Evolutionary conservation across 2,329 filamentous ascomycete species (phyloP).

Genomic region (Coniosporium tulheliwenetii): DNA sequence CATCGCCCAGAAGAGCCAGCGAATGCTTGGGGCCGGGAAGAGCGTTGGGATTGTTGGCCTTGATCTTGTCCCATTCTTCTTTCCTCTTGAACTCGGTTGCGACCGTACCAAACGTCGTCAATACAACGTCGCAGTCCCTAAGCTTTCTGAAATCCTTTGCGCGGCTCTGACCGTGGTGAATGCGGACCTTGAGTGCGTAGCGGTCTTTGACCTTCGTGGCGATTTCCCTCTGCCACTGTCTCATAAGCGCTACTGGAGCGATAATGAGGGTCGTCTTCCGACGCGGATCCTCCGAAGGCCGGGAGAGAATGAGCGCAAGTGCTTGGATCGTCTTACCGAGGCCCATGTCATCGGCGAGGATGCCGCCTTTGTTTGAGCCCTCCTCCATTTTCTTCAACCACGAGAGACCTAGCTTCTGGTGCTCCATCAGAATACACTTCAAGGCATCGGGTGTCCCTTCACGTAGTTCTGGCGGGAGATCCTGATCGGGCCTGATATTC

Average conservation of each 20-base stretch:
- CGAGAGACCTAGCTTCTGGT: slow-evolving; percentile 62
- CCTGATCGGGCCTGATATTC: slow-evolving; percentile 59
- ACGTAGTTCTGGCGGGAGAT: slow-evolving; percentile 35
- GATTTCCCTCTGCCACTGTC: slow-evolving; percentile 77
- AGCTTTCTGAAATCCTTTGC: slow-evolving; percentile 45
- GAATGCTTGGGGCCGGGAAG: slow-evolving; percentile 15
- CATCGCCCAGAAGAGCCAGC: slow-evolving; percentile 28
- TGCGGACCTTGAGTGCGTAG: slow-evolving; percentile 46
- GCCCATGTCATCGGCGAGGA: slow-evolving; percentile 71
- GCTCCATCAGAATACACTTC: slow-evolving; percentile 55
- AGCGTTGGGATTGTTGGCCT: slow-evolving; percentile 27
- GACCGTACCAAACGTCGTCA: slow-evolving; percentile 66
- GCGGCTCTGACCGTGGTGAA: slow-evolving; percentile 49
- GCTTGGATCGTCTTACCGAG: slow-evolving; percentile 75
- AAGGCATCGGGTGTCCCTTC: slow-evolving; percentile 56
- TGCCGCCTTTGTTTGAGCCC: slow-evolving; percentile 56
- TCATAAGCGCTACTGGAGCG: slow-evolving; percentile 62
- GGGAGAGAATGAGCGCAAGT: slow-evolving; percentile 57
- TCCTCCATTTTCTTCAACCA: slow-evolving; percentile 67
- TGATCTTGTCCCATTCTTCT: slow-evolving; percentile 33
- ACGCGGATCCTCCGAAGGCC: slow-evolving; percentile 41
- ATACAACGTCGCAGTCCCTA: slow-evolving; percentile 53
- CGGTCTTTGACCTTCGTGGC: slow-evolving; percentile 45
- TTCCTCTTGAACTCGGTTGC: slow-evolving; percentile 50
- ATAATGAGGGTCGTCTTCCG: slow-evolving; percentile 68